Base-by-base conservation (phyloP, 306 rosid genomes). In the Macrotyloma uniflorum region DNA sequence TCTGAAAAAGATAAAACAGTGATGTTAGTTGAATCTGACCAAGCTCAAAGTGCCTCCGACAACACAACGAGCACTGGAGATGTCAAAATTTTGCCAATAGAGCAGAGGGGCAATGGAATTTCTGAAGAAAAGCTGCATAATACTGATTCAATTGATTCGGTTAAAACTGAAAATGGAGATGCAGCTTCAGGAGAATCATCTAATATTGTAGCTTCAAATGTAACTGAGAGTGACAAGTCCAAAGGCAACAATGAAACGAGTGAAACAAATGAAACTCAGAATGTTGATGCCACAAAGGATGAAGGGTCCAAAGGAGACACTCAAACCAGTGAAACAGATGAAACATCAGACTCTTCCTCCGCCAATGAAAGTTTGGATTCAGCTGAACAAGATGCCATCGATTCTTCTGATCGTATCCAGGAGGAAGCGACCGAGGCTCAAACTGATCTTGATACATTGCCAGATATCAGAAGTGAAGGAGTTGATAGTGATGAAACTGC, bases 391-490 rank as follows among this genome's bases (percentile, higher is more conserved):
- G 96, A 96, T 58, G 89, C 86, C 3, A 86, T 91, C 35, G 98
- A 90, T 88, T 80, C 87, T 46, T 82, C 84, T 2, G 99, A 95
- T 79, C 84, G 78, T 40, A 43, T 73, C 53, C 82, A 79, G 9
- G 80, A 87, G 67, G 91, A 87, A 0, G 82, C 70, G 78, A 46
- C 83, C 42, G 85, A 86, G 53, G 85, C 22, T 69, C 94, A 63
- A 42, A 89, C 81, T 4, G 98, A 95, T 84, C 85, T 95, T 14
- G 91, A 78, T 49, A 92, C 93, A 0, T 75, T 95, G 65, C 91
- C 98, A 1, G 92, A 90, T 18, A 78, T 87, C 26, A 85, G 76
- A 86, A 87, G 81, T 10, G 89, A 66, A 51, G 90, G 85, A 67
- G 85, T 87, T 54, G 83, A 81, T 24, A 83, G 59, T 65, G 97